Percentiles rank a stretch among this genome's conserved stretches.
These are phyloP conservation scores for Daldinia vernicosa DNA, from an alignment of 495 filamentous ascomycete genomes.

Conservation along the genomic window DNA sequence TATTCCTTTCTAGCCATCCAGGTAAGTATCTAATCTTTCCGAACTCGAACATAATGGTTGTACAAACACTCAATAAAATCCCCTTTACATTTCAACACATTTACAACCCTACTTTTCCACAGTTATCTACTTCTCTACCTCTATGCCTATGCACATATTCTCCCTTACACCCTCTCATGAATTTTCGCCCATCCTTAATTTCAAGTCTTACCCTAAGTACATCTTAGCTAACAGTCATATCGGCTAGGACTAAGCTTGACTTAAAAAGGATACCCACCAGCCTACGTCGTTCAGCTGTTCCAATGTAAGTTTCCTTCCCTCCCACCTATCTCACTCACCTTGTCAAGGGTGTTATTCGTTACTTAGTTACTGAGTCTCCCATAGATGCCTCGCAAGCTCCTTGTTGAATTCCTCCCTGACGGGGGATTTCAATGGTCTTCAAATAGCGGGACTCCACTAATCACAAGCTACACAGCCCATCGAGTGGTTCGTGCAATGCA, in stretches of 20 bases:
- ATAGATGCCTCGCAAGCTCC: not conserved
- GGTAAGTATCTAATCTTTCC: not conserved
- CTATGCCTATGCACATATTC: not conserved
- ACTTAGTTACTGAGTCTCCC: not conserved
- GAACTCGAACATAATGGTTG: not conserved
- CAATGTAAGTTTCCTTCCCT: not conserved
- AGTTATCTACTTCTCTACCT: not conserved
- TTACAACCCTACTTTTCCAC: not conserved
- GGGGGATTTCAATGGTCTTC: conserved; percentile 5
- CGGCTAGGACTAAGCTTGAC: too few species aligned
- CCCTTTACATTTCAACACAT: not conserved
- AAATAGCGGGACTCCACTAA: too few species aligned
- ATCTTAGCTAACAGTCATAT: not conserved
- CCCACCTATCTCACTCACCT: too few species aligned
- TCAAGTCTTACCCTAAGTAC: not conserved
- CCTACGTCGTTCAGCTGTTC: not conserved
- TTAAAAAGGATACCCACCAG: too few species aligned
- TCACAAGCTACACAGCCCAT: too few species aligned
- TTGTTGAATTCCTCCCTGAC: not conserved
- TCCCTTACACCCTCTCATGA: not conserved
- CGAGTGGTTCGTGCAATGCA: not conserved
- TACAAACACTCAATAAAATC: too few species aligned
- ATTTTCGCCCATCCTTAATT: not conserved
- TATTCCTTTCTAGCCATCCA: not conserved
- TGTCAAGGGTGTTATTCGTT: too few species aligned